Base-by-base conservation (phyloP, 1,284 basidiomycete species). In the Phlebopus sp. region DNA sequence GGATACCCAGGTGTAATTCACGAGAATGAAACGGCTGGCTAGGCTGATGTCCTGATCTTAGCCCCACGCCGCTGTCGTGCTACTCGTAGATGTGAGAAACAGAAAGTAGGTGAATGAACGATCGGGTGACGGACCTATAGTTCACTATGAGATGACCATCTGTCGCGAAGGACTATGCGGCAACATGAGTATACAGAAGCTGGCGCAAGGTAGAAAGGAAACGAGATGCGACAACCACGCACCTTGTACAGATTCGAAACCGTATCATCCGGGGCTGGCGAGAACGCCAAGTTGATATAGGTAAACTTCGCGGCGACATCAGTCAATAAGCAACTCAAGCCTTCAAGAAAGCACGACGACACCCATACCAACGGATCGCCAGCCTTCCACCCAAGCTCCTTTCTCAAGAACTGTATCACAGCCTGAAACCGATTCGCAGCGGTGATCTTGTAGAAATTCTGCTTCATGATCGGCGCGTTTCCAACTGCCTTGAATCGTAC, bases 401-500 rank as follows among this genome's bases (percentile, higher is more conserved):
- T 93, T 48, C 95, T 74, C 66, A 98, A 65, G 64, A 98, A 98
- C 58, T 92, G 86, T 42, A 97, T 95, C 47, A 98, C 96, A 1
- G 93, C 90, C 64, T 97, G 93, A 63, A 98, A 99, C 46, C 89
- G 79, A 68, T 97, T 96, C 40, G 89, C 88, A 4, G 94, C 90
- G 0, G 93, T 95, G 58, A 98, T 96, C 74, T 96, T 96, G 81
- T 94, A 97, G 64, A 96, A 90, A 71, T 97, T 97, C 73, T 96
- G 90, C 72, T 90, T 96, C 94, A 98, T 97, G 60, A 98, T 95
- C 1, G 96, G 96, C 0, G 95, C 95, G 57, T 95, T 95, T 37
- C 96, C 96, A n/a, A 97, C 92, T 1, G 95, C 94, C 66, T 97
- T 97, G 82, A 98, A 99, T 34, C 93, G 85, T 8, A 99, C 93